Conservation (phyloP, 257 asterid genomes). For the Plectranthus barbatus region DNA sequence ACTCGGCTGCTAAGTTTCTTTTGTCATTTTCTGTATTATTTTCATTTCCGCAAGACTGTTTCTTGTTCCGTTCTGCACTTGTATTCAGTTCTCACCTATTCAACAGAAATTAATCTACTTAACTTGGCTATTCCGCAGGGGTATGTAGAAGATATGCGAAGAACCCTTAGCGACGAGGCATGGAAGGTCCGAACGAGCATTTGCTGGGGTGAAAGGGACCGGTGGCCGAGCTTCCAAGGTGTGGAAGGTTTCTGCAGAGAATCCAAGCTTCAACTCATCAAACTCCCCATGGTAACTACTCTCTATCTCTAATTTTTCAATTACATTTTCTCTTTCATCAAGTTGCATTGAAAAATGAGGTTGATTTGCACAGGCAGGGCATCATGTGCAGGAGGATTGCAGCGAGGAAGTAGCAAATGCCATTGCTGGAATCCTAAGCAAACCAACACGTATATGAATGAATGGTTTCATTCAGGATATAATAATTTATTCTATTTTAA, state of each 20-base stretch:
- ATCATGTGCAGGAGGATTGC: slow-evolving; percentile 88
- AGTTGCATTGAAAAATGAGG: background rate
- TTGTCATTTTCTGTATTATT: no score
- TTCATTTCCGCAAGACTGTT: no score
- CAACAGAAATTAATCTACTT: no score
- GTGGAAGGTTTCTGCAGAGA: slow-evolving; percentile 79
- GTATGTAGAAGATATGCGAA: slow-evolving; percentile 58
- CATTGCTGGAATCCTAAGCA: slow-evolving; percentile 49
- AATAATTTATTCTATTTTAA: no score
- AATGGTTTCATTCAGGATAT: no score
- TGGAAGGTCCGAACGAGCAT: slow-evolving; percentile 69
- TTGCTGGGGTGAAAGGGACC: slow-evolving; percentile 86
- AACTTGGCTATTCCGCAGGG: slow-evolving; percentile 20
- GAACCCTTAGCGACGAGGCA: slow-evolving; percentile 45
- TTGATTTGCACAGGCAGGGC: slow-evolving; percentile 58
- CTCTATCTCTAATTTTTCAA: background rate
- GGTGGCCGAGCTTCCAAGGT: slow-evolving; percentile 83
- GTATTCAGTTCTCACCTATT: no score
- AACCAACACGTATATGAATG: slow-evolving; percentile 1
- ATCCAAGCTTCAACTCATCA: slow-evolving; percentile 56
- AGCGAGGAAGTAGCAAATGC: slow-evolving; percentile 67
- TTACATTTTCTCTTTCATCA: background rate
- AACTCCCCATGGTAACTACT: slow-evolving; percentile 57
- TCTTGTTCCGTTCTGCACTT: no score
- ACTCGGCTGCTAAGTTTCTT: no score